Evolutionary conservation across 768 basidiomycete species (phyloP), one percentile per base, ranked within the genome.

Genomic region (Leccinum subgranulosum): DNA sequence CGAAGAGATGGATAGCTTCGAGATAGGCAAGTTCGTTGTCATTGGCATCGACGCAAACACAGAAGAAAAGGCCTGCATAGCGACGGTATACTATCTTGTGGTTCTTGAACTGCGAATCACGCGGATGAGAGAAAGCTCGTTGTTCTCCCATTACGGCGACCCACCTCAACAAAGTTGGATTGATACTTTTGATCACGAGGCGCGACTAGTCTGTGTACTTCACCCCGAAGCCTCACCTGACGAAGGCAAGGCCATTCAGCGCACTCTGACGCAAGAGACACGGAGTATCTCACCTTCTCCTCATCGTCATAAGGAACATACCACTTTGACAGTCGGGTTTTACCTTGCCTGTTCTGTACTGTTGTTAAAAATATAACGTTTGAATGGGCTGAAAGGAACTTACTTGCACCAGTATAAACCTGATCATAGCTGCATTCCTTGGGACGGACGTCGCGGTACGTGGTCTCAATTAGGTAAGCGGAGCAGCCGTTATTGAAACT

Each of bases 261-360:
- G 14, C 23, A 55, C 49, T 23, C 56, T 1, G 23, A 53, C 21
- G 48, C 36, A 27, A 29, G 11, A 50, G 7, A 29, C 14, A 46
- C 36, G 66, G 33, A 46, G 31, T 12, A 57, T 34, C 73, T 49
- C 51, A 92, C 93, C 87, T 98, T 99, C 80, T 98, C 97, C 65
- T 99, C 97, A 69, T 99, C 97, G 65, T 98, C 95, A 64, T 94
- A 98, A 1, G 97, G 97, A 27, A 92, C 92, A 77, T 98, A 98
- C 96, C 96, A 99, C 75, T 98, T 98, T 10, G 93, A 94, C 51
- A 98, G 74, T 55, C 97, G 81, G 3, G 96, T 98, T 78, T 99
- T 99, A 17, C 97, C 97, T 77, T 99, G 97, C 41, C 96, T 86
- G 71, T 98, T 98, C 94, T 98, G 46, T 31, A 21, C 11, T 49